phyloP scores from a whole-genome alignment of 2,329 filamentous ascomycete genomes.

The Beauveria sp. region DNA sequence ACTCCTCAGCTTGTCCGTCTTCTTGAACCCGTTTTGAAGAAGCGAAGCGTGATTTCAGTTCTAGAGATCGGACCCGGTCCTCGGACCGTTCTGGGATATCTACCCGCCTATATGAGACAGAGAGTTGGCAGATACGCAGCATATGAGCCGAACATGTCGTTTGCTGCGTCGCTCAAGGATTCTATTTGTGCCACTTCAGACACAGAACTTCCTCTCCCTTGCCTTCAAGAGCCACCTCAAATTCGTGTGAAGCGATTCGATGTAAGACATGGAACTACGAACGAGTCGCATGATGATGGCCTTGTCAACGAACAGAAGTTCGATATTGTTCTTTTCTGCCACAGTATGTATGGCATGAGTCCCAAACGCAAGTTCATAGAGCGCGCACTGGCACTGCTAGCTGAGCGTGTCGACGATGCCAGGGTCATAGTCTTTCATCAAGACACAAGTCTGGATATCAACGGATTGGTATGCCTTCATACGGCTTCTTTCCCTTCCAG shows the following conservation, averaged over 20 bases:
- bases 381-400: not conserved
- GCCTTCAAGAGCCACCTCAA: not conserved
- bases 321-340: slow-evolving; percentile 53
- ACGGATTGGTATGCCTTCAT: not conserved
- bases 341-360: slow-evolving; percentile 56
- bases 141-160: not conserved
- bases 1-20: not conserved
- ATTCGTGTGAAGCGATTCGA: not conserved
- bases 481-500: not conserved
- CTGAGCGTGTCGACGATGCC: not conserved
- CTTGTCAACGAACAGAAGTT: slow-evolving; percentile 29
- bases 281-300: not conserved
- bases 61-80: not conserved
- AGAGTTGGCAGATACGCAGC: not conserved
- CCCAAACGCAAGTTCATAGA: slow-evolving; percentile 24
- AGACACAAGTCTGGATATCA: not conserved
- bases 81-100: not conserved
- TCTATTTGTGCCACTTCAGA: not conserved
- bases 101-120: not conserved
- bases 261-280: not conserved
- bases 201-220: not conserved
- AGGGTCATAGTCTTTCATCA: not conserved
- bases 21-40: not conserved
- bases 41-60: not conserved
- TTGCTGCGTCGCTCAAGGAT: not conserved